Evolutionary conservation across 2,329 filamentous ascomycete species (phyloP).

Genomic region (Colletotrichum camelliae): DNA sequence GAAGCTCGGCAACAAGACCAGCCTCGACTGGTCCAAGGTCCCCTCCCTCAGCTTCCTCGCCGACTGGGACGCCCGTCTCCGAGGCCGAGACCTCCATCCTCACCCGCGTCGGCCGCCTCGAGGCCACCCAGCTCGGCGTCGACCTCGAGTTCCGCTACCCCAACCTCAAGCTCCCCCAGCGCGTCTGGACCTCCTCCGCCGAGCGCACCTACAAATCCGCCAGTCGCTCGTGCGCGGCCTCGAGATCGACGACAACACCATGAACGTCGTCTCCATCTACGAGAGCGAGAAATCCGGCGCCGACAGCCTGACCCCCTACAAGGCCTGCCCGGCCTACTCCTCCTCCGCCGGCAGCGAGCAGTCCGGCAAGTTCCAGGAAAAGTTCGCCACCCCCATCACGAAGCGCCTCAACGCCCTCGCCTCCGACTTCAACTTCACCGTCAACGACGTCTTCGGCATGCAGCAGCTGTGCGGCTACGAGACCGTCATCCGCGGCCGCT

Average conservation of each 20-base stretch:
- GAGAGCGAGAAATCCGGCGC: constrained; percentile 64
- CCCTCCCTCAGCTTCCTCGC: constrained; percentile 61
- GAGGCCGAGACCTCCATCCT: constrained; percentile 63
- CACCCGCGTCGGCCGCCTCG: constrained; percentile 64
- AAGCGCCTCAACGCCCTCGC: constrained; percentile 58
- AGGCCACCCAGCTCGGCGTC: constrained; percentile 64
- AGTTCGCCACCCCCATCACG: constrained; percentile 66
- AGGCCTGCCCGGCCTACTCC: constrained; percentile 68
- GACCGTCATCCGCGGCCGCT: constrained; percentile 65
- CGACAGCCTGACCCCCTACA: constrained; percentile 67
- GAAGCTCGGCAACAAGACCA: constrained; percentile 63
- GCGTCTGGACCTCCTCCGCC: constrained; percentile 67
- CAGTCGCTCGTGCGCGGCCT: constrained; percentile 63
- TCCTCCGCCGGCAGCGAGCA: constrained; percentile 62
- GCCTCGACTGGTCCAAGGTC: constrained; percentile 60
- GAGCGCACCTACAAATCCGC: constrained; percentile 66
- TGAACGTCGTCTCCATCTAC: constrained; percentile 59
- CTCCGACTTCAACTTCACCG: constrained; percentile 67
- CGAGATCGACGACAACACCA: constrained; percentile 56
- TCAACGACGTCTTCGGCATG: constrained; percentile 68
- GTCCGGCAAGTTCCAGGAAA: constrained; percentile 52
- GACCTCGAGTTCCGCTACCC: constrained; percentile 65
- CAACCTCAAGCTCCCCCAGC: constrained; percentile 54
- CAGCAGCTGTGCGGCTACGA: constrained; percentile 72
- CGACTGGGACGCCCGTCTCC: constrained; percentile 61